Percentiles rank a stretch among this genome's conserved stretches.
Evolutionary conservation across 345 rosid species (phyloP).

Genomic region (Mallotus nudiflorus): DNA sequence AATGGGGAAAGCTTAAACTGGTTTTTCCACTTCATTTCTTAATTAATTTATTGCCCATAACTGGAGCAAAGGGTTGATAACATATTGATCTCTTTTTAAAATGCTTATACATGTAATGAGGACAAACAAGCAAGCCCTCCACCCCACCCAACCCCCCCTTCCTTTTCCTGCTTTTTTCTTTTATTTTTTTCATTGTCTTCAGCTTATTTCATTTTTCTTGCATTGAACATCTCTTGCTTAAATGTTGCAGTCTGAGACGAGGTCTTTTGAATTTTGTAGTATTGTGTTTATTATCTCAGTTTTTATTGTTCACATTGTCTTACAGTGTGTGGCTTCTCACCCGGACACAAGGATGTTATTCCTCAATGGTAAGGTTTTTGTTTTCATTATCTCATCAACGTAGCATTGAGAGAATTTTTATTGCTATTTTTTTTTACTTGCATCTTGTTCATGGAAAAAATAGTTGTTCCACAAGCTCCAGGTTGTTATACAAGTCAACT

Average conservation of each 20-base stretch:
- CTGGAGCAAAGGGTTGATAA: neutral
- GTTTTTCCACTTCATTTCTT: neutral
- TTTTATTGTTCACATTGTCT: constrained; percentile 17
- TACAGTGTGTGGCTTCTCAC: constrained; percentile 99
- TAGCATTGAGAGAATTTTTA: neutral
- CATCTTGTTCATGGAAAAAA: neutral
- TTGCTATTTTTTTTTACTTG: constrained; percentile 1
- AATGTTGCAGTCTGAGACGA: neutral
- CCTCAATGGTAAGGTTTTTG: constrained; percentile 66
- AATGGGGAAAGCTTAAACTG: neutral
- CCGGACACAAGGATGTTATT: constrained; percentile 92
- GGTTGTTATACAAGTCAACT: neutral
- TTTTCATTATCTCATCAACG: constrained; percentile 13
- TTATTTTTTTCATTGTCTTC: too few relatives aligned
- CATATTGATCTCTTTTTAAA: neutral
- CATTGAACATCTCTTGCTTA: neutral
- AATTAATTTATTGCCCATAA: neutral
- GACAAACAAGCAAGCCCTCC: neutral
- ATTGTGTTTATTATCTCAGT: constrained; percentile 1
- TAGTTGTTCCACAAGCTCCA: neutral
- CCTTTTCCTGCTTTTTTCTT: too few relatives aligned
- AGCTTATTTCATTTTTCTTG: neutral
- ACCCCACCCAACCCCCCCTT: too few relatives aligned
- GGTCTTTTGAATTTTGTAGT: neutral
- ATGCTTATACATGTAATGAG: neutral